Evolutionary conservation across 2,329 filamentous ascomycete species (phyloP), one percentile per base, ranked within the genome.

Genomic region (Cladosporium sp.): DNA sequence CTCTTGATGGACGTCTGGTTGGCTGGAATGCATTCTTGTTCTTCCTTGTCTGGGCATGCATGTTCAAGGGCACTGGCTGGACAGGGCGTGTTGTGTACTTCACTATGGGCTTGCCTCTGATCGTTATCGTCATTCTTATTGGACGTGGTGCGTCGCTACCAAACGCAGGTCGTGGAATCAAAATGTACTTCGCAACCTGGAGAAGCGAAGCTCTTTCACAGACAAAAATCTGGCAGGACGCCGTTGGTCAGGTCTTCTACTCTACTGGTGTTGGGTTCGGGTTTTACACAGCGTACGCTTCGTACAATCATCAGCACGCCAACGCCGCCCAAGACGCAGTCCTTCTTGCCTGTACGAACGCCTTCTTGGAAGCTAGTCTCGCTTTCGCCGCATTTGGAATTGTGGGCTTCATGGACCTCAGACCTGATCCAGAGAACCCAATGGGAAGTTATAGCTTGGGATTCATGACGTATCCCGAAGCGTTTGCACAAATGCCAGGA

Each of bases 1-100:
- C 72, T 0, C 71, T 88, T 1, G 75, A 86, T 14, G 84, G 83
- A 6, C 85, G 87, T 70, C 86, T 84, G 0, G 84, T 86, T 2
- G 85, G 81, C 16, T 87, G 85, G 85, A 82, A 80, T 39, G 79
- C 81, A 25, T 87, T 88, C 69, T 82, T 85, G 65, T 86, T 85
- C 84, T 85, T 88, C 72, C 74, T 87, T 1, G 81, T 87, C 68
- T 87, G 85, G 83, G 69, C 87, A 46, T 85, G 82, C 68, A 86
- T 88, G 69, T 86, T 87, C 73, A 82, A 84, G 32, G 83, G 86
- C 8, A 84, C 87, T 21, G 84, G 84, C 0, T 73, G 85, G 67
- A 87, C 85, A 1, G 85, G 85, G 1, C 81, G 85, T 7, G 85
- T 86, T 13, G 85, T 86, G 3, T 87, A 87, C 75, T 85, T 85